These are phyloP conservation scores for Macrocystidia cucumis DNA, from an alignment of 1,284 basidiomycete species.

Conservation along the genomic window DNA sequence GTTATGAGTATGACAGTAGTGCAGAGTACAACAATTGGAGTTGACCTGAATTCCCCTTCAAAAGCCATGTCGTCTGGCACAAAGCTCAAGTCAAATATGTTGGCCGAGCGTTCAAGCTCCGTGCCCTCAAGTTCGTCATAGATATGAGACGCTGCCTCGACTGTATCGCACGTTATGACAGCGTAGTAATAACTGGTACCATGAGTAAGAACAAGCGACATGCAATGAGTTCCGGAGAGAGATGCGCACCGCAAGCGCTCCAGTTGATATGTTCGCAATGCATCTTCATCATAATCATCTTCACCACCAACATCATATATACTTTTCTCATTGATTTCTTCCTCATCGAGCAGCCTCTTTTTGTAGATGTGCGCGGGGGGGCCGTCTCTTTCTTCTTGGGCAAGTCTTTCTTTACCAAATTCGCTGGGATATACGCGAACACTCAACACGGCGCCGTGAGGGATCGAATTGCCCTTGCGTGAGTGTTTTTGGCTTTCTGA, in stretches of 20 bases:
- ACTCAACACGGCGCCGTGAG: slow-evolving; percentile 58
- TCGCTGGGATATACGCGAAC: slow-evolving; percentile 89
- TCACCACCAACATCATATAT: slow-evolving; percentile 64
- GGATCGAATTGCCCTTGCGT: slow-evolving; percentile 13
- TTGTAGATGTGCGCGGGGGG: slow-evolving; percentile 86
- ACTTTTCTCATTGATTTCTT: slow-evolving; percentile 57
- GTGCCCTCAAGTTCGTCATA: slow-evolving; percentile 89
- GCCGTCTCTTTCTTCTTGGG: slow-evolving; percentile 83
- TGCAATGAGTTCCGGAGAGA: slow-evolving; percentile 4
- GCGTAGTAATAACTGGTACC: slow-evolving; percentile 91
- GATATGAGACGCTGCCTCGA: slow-evolving; percentile 74
- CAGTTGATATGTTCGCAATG: slow-evolving; percentile 88
- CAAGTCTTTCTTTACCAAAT: slow-evolving; percentile 89
- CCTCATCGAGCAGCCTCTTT: slow-evolving; percentile 37
- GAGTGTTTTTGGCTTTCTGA: neutral
- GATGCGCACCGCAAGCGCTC: slow-evolving; percentile 78
- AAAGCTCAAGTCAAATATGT: slow-evolving; percentile 92
- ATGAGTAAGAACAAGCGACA: slow-evolving; percentile 4
- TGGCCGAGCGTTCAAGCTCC: slow-evolving; percentile 95
- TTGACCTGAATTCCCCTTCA: slow-evolving; percentile 70
- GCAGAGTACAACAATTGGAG: slow-evolving; percentile 5
- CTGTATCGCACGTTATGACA: slow-evolving; percentile 83
- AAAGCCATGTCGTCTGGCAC: slow-evolving; percentile 93
- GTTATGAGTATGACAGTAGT: slow-evolving; percentile 6
- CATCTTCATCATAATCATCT: slow-evolving; percentile 82